Conservation (phyloP, 2,329 filamentous ascomycete species). For the Colletotrichum horii region DNA sequence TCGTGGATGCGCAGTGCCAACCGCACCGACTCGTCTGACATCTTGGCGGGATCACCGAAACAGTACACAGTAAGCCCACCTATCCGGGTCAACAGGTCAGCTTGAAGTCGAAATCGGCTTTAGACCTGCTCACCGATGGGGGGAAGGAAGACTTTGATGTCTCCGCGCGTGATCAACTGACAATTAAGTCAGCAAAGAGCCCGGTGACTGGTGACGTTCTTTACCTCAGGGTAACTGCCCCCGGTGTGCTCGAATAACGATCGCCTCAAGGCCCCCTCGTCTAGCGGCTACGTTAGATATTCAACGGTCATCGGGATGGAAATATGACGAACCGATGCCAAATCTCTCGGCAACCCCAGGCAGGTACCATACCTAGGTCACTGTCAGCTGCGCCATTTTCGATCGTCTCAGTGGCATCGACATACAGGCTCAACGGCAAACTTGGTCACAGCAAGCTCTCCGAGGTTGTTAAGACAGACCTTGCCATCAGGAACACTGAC, state of each 20-base stretch:
- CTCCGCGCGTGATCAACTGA: slow-evolving; percentile 86
- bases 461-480: slow-evolving; percentile 83
- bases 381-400: neutral
- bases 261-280: slow-evolving; percentile 85
- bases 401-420: slow-evolving; percentile 37
- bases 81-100: slow-evolving; percentile 26
- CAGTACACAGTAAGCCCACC: slow-evolving; percentile 94
- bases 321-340: slow-evolving; percentile 71
- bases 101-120: neutral
- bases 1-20: slow-evolving; percentile 84
- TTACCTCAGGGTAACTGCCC: slow-evolving; percentile 87
- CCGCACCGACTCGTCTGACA: slow-evolving; percentile 82
- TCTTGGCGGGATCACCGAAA: slow-evolving; percentile 93
- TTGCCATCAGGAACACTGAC: slow-evolving; percentile 75
- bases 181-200: slow-evolving; percentile 26
- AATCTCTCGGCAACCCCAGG: slow-evolving; percentile 91
- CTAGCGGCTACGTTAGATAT: slow-evolving; percentile 44
- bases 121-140: slow-evolving; percentile 71
- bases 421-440: slow-evolving; percentile 92
- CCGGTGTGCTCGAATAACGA: slow-evolving; percentile 95
- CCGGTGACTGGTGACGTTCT: neutral
- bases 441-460: slow-evolving; percentile 93
- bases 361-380: slow-evolving; percentile 72
- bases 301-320: neutral
- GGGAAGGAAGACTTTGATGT: slow-evolving; percentile 94